These are phyloP conservation scores for Beverwykella pulmonaria DNA, from an alignment of 495 filamentous ascomycete genomes.

Conservation along the genomic window DNA sequence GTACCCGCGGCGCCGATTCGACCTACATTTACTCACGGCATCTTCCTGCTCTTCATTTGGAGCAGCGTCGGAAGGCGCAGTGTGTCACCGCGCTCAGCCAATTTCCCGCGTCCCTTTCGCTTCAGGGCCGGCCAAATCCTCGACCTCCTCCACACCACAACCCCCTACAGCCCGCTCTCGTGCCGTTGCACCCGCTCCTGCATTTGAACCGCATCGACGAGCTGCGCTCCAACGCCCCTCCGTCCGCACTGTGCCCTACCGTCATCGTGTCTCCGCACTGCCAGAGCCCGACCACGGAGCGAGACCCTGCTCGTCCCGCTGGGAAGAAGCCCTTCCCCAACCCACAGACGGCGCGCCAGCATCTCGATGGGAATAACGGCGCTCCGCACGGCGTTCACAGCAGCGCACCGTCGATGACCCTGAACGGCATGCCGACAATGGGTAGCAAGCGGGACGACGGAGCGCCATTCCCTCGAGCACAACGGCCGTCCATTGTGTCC, in stretches of 20 bases:
- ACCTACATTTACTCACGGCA: slow-evolving; percentile 25
- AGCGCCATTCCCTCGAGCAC: slow-evolving; percentile 8
- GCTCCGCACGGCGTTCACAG: slow-evolving; percentile 18
- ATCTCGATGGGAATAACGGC: slow-evolving; percentile 37
- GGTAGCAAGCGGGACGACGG: slow-evolving; percentile 21
- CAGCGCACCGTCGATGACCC: slow-evolving; percentile 38
- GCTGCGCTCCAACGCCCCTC: slow-evolving; percentile 6
- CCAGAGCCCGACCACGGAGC: slow-evolving; percentile 22
- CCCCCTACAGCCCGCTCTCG: neutral
- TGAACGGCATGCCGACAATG: slow-evolving; percentile 28
- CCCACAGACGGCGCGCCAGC: slow-evolving; percentile 11
- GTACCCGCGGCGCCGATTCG: slow-evolving; percentile 3
- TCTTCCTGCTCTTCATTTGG: slow-evolving; percentile 26
- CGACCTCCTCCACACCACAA: slow-evolving; percentile 2
- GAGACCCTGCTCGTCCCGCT: slow-evolving; percentile 27
- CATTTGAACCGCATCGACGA: slow-evolving; percentile 20
- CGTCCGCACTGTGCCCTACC: slow-evolving; percentile 14
- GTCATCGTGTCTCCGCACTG: slow-evolving; percentile 36
- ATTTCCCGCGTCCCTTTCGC: slow-evolving; percentile 21
- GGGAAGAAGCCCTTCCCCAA: slow-evolving; percentile 29
- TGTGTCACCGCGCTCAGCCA: neutral
- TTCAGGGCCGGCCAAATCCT: slow-evolving; percentile 11
- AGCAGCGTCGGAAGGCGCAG: slow-evolving; percentile 2
- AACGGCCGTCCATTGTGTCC: slow-evolving; percentile 45
- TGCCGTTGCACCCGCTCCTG: slow-evolving; percentile 28